phyloP scores from a whole-genome alignment of 2,329 filamentous ascomycete species.

The Colletotrichum tropicale region DNA sequence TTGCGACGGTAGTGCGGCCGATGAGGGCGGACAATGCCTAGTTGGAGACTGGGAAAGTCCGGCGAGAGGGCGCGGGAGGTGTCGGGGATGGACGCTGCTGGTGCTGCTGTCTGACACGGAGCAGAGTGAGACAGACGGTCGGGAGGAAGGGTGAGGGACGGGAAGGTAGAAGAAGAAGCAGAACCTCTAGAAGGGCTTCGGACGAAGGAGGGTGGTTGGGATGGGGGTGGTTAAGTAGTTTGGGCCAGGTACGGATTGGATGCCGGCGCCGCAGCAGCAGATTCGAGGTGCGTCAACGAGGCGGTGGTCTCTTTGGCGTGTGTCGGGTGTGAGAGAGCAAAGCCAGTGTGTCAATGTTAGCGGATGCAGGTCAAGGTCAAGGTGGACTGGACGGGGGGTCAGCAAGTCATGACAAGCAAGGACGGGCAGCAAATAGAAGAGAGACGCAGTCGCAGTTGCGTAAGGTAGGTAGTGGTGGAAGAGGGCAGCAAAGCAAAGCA shows the following conservation, averaged over 20 bases:
- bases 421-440: background rate
- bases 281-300: background rate
- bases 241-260: background rate
- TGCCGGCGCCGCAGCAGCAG: background rate
- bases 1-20: background rate
- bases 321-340: background rate
- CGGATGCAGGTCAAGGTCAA: background rate
- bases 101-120: background rate
- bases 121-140: background rate
- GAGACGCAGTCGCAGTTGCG: background rate
- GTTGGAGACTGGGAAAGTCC: background rate
- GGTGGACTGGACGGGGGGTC: background rate
- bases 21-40: background rate
- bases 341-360: background rate
- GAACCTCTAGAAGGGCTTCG: background rate
- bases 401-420: background rate
- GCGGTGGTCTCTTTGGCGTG: background rate
- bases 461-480: background rate
- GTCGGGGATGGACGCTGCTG: background rate
- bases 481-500: background rate
- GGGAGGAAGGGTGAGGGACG: background rate
- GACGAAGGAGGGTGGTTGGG: slow-evolving; percentile 13
- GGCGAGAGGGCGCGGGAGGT: background rate
- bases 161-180: background rate
- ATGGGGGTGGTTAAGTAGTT: slow-evolving; percentile 11